These are phyloP conservation scores for Chrysanthemum seticuspe DNA, from an alignment of 129 eudicot species.

Conservation along the genomic window DNA sequence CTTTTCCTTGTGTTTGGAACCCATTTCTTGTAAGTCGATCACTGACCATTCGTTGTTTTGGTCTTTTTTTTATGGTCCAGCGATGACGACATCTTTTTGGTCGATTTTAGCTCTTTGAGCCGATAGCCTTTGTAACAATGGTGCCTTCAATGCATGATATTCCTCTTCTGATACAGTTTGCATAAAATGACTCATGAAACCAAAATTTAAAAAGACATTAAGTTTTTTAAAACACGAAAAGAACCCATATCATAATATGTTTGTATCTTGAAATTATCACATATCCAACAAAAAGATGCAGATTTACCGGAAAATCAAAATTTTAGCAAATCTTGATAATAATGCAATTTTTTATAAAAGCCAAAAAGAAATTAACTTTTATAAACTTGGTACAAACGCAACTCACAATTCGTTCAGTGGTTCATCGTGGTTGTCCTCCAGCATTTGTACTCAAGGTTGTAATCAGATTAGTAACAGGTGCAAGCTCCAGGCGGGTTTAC, in stretches of 20 bases:
- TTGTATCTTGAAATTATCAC: neutral
- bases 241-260: conserved; percentile 1
- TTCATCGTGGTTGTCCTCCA: conserved; percentile 30
- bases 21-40: conserved; percentile 72
- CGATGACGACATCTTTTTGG: conserved; percentile 55
- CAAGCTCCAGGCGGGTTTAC: neutral
- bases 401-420: neutral
- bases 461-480: conserved; percentile 34
- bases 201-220: neutral
- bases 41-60: conserved; percentile 72
- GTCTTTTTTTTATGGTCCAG: conserved; percentile 36
- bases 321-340: too few relatives aligned
- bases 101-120: conserved; percentile 85
- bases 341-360: too few relatives aligned
- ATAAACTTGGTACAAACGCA: neutral
- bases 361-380: neutral
- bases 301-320: neutral
- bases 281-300: neutral
- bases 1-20: conserved; percentile 42
- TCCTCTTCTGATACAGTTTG: conserved; percentile 84
- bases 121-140: conserved; percentile 76
- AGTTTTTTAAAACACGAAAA: neutral
- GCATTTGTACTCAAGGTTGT: conserved; percentile 51
- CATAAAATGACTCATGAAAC: conserved; percentile 71
- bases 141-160: conserved; percentile 85